These are phyloP conservation scores for Aspergillus latus DNA, from an alignment of 2,329 filamentous ascomycete genomes.

Conservation along the genomic window DNA sequence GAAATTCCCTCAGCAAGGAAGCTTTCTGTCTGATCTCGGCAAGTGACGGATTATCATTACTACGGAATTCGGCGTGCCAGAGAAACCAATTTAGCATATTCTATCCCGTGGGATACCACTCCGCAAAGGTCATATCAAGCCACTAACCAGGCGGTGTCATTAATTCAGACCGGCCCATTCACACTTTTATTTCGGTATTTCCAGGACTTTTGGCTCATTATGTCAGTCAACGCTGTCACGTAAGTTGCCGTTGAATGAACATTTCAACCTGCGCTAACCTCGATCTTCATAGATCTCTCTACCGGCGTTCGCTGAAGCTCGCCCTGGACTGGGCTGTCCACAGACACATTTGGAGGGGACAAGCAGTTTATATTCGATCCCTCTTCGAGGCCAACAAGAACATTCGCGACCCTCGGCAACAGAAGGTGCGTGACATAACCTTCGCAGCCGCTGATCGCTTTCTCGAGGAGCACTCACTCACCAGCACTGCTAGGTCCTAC, in stretches of 20 bases:
- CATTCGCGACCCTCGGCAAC: conserved; percentile 78
- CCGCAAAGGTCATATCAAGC: background rate
- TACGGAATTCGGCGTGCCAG: conserved; percentile 27
- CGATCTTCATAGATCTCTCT: conserved; percentile 63
- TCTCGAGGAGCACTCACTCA: background rate
- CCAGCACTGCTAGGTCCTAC: conserved; percentile 62
- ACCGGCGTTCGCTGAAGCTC: conserved; percentile 89
- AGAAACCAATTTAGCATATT: conserved; percentile 27
- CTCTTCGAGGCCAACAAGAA: conserved; percentile 92
- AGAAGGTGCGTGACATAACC: conserved; percentile 60
- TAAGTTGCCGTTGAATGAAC: conserved; percentile 27
- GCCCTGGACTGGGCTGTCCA: conserved; percentile 95
- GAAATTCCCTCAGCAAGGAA: conserved; percentile 25
- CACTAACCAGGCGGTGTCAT: background rate
- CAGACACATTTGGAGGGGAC: conserved; percentile 88
- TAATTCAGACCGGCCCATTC: background rate
- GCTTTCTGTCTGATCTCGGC: conserved; percentile 24
- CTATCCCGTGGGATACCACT: background rate
- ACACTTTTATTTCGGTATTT: background rate
- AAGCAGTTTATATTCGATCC: conserved; percentile 91
- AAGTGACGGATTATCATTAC: conserved; percentile 37
- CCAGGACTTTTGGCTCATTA: conserved; percentile 19
- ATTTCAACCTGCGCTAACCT: conserved; percentile 7
- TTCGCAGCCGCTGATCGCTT: conserved; percentile 24
- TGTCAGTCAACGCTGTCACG: conserved; percentile 41